Conservation (phyloP, 2,329 filamentous ascomycete species). For the Shiraia sp. region DNA sequence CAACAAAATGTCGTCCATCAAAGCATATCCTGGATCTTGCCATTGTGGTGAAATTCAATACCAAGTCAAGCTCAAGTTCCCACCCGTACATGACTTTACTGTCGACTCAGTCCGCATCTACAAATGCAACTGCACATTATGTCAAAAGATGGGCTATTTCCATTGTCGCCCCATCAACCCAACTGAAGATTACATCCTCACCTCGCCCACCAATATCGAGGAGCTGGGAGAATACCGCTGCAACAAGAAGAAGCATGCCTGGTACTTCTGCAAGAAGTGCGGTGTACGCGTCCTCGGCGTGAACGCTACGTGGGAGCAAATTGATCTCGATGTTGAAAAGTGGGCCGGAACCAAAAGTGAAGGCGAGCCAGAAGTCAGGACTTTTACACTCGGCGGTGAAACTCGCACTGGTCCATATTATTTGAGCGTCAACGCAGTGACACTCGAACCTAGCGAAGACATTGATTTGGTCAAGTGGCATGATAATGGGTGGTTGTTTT, state of each 20-base stretch:
- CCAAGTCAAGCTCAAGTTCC: slow-evolving; percentile 50
- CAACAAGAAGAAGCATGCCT: slow-evolving; percentile 39
- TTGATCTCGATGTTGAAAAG: slow-evolving; percentile 22
- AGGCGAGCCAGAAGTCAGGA: slow-evolving; percentile 9
- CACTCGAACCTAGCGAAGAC: slow-evolving; percentile 30
- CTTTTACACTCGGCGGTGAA: slow-evolving; percentile 15
- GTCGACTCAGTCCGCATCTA: slow-evolving; percentile 34
- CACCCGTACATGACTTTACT: slow-evolving; percentile 25
- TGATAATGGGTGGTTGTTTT: slow-evolving; percentile 39
- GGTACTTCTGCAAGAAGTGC: slow-evolving; percentile 55
- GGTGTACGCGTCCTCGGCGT: slow-evolving; percentile 52
- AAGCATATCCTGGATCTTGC: slow-evolving; percentile 48
- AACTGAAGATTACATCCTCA: slow-evolving; percentile 52
- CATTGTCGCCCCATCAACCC: slow-evolving; percentile 48
- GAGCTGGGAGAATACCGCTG: slow-evolving; percentile 50
- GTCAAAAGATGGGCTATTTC: slow-evolving; percentile 54
- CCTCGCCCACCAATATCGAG: slow-evolving; percentile 43
- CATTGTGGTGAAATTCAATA: slow-evolving; percentile 53
- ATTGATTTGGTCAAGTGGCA: slow-evolving; percentile 39
- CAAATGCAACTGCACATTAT: slow-evolving; percentile 56
- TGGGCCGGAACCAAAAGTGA: slow-evolving; percentile 21
- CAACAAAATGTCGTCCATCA: slow-evolving; percentile 22
- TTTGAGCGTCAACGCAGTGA: slow-evolving; percentile 40
- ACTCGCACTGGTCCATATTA: slow-evolving; percentile 20
- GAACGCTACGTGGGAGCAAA: slow-evolving; percentile 25